phyloP scores from a whole-genome alignment of 2,329 filamentous ascomycete species.

The Teratosphaeria epicoccoides region DNA sequence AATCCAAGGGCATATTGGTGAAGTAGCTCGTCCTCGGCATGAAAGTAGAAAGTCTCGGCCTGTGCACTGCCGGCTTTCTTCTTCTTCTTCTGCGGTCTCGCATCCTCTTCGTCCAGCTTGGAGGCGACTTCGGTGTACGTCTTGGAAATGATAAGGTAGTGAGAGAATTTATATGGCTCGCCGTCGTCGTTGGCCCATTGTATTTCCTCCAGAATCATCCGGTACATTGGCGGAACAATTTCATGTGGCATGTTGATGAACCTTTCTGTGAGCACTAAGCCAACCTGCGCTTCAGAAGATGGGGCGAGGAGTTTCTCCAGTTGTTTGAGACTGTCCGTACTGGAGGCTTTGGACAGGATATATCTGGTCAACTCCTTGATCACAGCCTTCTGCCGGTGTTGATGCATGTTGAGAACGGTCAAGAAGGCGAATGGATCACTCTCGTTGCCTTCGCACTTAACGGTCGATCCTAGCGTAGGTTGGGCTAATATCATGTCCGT shows the following conservation, averaged over 20 bases:
- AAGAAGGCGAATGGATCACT: conserved; percentile 88
- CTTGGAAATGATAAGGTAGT: conserved; percentile 86
- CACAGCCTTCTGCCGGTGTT: conserved; percentile 60
- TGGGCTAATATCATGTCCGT: conserved; percentile 81
- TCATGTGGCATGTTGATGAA: conserved; percentile 96
- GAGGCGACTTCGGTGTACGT: conserved; percentile 86
- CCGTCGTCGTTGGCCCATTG: conserved; percentile 77
- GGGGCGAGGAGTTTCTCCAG: conserved; percentile 29
- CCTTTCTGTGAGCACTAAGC: conserved; percentile 80
- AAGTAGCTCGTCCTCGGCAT: conserved; percentile 87
- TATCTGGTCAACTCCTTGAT: conserved; percentile 64
- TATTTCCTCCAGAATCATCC: conserved; percentile 86
- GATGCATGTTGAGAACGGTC: conserved; percentile 71
- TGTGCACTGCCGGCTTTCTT: conserved; percentile 38
- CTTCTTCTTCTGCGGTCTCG: conserved; percentile 53
- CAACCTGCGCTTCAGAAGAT: conserved; percentile 47
- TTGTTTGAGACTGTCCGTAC: conserved; percentile 19
- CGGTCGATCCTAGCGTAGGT: conserved; percentile 78
- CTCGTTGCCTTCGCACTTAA: conserved; percentile 93
- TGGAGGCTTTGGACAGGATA: conserved; percentile 46
- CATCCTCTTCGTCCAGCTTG: conserved; percentile 58
- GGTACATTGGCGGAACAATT: conserved; percentile 86
- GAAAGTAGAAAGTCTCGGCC: conserved; percentile 71
- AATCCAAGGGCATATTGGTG: conserved; percentile 62
- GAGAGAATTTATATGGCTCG: conserved; percentile 84